Evolutionary conservation across 1,284 basidiomycete species (phyloP).

Genomic region (Rhodotorula sp.): DNA sequence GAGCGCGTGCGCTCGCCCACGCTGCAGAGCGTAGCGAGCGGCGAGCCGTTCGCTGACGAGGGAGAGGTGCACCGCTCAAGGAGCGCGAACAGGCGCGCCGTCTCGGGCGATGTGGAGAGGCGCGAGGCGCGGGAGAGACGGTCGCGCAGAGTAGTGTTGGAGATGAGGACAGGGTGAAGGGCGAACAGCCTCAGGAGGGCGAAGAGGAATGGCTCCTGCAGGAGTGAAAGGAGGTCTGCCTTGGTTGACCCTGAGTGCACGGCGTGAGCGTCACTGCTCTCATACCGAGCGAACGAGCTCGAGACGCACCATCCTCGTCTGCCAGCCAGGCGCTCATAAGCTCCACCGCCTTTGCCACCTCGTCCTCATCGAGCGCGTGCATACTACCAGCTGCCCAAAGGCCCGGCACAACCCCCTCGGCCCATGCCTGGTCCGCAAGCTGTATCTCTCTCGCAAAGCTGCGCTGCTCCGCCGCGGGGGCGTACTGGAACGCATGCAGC

Average conservation of each 20-base stretch:
- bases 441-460: slow-evolving; percentile 6
- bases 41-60: background rate
- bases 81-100: background rate
- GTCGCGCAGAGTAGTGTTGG: background rate
- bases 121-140: background rate
- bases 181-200: slow-evolving; percentile 20
- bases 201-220: slow-evolving; percentile 20
- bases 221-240: background rate
- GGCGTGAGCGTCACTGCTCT: slow-evolving; percentile 9
- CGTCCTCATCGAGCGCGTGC: background rate
- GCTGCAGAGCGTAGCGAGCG: background rate
- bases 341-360: background rate
- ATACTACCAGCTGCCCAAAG: slow-evolving; percentile 18
- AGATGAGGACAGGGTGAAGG: background rate
- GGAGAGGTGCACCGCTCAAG: background rate
- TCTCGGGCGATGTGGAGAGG: background rate
- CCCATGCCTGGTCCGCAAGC: slow-evolving; percentile 1
- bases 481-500: slow-evolving; percentile 10
- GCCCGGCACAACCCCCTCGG: slow-evolving; percentile 2
- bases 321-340: background rate
- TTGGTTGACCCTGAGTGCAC: slow-evolving; percentile 1
- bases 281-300: background rate
- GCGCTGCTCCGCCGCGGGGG: background rate
- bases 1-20: background rate
- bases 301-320: background rate